Conservation (phyloP, 163 green algal species). For the Chlorella variabilis region DNA sequence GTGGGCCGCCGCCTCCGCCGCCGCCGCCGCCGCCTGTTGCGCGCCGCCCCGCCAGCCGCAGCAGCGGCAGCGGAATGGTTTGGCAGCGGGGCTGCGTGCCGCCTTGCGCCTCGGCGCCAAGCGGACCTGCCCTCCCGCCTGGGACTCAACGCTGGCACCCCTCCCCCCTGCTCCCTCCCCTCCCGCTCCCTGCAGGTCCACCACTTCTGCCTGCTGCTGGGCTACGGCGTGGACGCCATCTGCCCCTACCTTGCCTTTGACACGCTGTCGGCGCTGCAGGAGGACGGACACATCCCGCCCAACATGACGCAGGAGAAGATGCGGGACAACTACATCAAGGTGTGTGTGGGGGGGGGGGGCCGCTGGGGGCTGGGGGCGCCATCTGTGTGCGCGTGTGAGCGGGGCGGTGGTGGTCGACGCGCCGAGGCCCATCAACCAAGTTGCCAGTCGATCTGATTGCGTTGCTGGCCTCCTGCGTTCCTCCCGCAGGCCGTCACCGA, state of each 20-base stretch:
- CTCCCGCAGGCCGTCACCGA: constrained; percentile 67
- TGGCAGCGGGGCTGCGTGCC: background rate
- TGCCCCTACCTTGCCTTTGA: constrained; percentile 96
- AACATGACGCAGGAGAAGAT: constrained; percentile 62
- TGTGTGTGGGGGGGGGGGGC: background rate
- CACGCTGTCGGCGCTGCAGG: constrained; percentile 77
- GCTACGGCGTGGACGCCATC: constrained; percentile 93
- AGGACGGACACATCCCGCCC: constrained; percentile 80
- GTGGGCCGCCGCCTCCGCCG: constrained; percentile 62
- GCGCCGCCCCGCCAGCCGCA: no score
- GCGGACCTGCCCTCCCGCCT: background rate
- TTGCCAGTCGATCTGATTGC: no score
- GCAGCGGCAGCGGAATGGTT: no score
- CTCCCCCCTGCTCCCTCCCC: background rate
- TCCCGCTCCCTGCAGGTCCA: constrained; percentile 74
- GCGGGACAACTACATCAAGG: constrained; percentile 85
- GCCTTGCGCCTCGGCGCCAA: background rate
- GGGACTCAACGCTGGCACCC: background rate
- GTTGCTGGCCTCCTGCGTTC: background rate
- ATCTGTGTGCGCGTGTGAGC: background rate
- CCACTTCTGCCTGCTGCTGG: constrained; percentile 94
- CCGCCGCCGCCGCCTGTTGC: no score
- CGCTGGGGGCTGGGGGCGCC: background rate
- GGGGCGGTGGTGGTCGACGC: no score
- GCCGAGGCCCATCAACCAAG: no score